phyloP scores from a whole-genome alignment of 1,139 yeast genomes.

The Nakaseomyces kungkrabaensis region DNA sequence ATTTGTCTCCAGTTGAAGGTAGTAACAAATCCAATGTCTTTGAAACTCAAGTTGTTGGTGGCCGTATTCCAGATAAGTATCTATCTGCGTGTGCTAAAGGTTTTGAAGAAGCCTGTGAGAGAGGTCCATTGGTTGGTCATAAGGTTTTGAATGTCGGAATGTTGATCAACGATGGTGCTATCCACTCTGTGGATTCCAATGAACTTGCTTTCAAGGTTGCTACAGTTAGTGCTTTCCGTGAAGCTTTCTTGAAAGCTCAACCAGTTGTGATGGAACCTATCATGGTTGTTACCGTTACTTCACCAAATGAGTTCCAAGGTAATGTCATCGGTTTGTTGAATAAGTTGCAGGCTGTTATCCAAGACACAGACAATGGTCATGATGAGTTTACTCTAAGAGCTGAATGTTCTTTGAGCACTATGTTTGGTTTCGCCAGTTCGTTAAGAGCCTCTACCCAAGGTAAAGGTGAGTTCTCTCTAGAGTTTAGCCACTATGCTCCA shows the following conservation, averaged over 20 bases:
- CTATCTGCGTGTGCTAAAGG: conserved; percentile 92
- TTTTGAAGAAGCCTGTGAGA: conserved; percentile 86
- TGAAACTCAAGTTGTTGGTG: conserved; percentile 87
- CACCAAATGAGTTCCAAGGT: conserved; percentile 96
- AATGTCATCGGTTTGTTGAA: conserved; percentile 82
- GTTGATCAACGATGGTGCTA: conserved; percentile 94
- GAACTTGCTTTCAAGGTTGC: conserved; percentile 94
- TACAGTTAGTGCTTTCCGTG: conserved; percentile 82
- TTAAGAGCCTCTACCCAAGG: conserved; percentile 97
- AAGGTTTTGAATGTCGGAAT: conserved; percentile 84
- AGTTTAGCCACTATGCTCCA: conserved; percentile 86
- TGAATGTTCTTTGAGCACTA: conserved; percentile 86
- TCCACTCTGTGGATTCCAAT: conserved; percentile 94
- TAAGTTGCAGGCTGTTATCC: conserved; percentile 85
- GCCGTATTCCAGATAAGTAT: conserved; percentile 92
- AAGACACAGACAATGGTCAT: conserved; percentile 86
- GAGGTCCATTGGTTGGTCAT: conserved; percentile 96
- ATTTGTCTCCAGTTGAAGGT: conserved; percentile 54
- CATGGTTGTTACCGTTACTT: conserved; percentile 86
- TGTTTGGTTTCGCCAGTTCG: conserved; percentile 94
- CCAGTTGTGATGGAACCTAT: conserved; percentile 94
- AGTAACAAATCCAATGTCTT: conserved; percentile 49
- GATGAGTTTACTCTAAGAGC: conserved; percentile 92
- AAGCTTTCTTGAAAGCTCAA: conserved; percentile 72
- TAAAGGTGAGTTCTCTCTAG: conserved; percentile 94